Evolutionary conservation across 208 protist genomes (phyloP).

Genomic region (Crithidia expoeki): DNA sequence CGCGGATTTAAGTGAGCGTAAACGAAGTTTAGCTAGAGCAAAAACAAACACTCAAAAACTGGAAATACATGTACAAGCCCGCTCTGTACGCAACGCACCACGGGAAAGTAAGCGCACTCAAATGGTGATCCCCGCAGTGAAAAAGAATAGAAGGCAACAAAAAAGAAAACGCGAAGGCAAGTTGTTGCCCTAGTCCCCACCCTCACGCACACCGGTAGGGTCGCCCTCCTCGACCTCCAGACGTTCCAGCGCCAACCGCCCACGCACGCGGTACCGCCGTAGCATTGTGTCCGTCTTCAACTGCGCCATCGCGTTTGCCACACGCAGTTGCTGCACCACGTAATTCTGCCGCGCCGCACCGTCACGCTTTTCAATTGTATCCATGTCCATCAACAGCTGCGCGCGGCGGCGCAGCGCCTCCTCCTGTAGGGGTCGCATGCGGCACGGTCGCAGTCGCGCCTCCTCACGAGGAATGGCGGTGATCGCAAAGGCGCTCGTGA

Average conservation of each 20-base stretch:
- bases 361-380: constrained; percentile 27
- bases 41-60: too few relatives aligned
- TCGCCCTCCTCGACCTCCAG: constrained; percentile 2
- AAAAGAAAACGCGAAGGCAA: constrained; percentile 2
- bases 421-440: constrained; percentile 14
- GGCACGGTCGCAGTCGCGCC: constrained; percentile 20
- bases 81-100: too few relatives aligned
- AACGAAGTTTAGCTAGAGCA: too few relatives aligned
- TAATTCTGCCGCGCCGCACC: constrained; percentile 29
- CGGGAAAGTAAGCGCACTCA: too few relatives aligned
- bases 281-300: constrained; percentile 28
- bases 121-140: too few relatives aligned
- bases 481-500: constrained; percentile 12
- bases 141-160: background rate
- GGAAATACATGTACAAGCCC: too few relatives aligned
- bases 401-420: constrained; percentile 21
- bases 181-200: background rate
- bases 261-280: constrained; percentile 23
- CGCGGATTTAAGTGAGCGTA: too few relatives aligned
- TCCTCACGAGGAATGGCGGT: constrained; percentile 22
- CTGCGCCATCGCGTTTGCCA: constrained; percentile 28
- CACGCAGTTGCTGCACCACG: constrained; percentile 29
- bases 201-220: background rate
- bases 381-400: constrained; percentile 25
- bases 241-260: constrained; percentile 30